phyloP scores from a whole-genome alignment of 805 yeast genomes.

The Clavispora vitiphila region DNA sequence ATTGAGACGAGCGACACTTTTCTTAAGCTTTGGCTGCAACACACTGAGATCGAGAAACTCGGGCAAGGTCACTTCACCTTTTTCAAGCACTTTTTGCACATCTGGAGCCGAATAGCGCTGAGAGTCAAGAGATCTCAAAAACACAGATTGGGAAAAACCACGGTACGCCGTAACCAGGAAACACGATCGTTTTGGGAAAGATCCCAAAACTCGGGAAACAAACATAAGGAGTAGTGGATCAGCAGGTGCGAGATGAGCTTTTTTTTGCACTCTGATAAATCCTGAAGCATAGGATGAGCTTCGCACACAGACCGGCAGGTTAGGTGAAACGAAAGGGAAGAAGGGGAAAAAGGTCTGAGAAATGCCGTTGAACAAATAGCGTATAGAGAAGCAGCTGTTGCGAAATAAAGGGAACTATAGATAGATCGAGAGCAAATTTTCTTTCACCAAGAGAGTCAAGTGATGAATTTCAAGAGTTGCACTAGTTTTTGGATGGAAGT shows the following conservation, averaged over 20 bases:
- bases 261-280: neutral
- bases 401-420: too few relatives aligned
- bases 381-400: too few relatives aligned
- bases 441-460: too few relatives aligned
- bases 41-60: slow-evolving; percentile 8
- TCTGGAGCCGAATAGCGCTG: neutral
- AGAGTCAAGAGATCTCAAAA: neutral
- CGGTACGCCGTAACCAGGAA: neutral
- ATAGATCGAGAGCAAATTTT: too few relatives aligned
- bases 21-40: slow-evolving; percentile 9
- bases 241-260: neutral
- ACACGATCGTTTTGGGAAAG: neutral
- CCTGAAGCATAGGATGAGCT: neutral
- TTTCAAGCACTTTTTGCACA: neutral
- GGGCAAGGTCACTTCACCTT: slow-evolving; percentile 8
- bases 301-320: neutral
- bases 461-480: too few relatives aligned
- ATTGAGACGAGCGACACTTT: slow-evolving; percentile 22
- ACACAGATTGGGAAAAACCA: neutral
- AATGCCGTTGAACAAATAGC: too few relatives aligned
- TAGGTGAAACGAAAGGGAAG: neutral
- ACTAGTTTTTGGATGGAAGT: too few relatives aligned
- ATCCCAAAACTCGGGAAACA: neutral
- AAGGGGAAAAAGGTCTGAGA: neutral
- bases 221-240: neutral